Base-by-base conservation (phyloP, 345 rosid genomes). In the Barbarea vulgaris region DNA sequence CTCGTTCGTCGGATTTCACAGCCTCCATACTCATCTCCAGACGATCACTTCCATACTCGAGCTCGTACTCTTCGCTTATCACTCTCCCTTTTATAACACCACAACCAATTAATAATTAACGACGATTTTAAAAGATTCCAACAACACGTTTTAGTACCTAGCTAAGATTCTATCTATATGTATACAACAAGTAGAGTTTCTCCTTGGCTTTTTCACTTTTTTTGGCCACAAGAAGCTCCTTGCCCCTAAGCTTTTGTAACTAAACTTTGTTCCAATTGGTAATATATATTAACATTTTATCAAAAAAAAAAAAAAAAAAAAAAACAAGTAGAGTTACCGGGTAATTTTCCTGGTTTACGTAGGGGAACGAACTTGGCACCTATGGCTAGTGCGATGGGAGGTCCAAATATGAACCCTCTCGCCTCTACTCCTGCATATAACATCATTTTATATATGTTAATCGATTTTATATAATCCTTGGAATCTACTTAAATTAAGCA, bases 361-460 rank as follows among this genome's bases (percentile, higher is more conserved):
- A 94, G 64, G 48, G 97, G 97, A 36, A 91, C 82, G 75, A 94
- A 94, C 85, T 91, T 94, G 21, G 98, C 98, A 48, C 95, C 96
- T 55, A 94, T 88, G 34, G 97, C 98, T 47, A 94, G 79, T 65
- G 98, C 98, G 54, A 94, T 83, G 12, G 98, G 54, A 36, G 97
- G 87, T 28, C 97, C 98, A 77, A 94, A 94, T 84, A 94, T 85
- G 87, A 94, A 94, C 12, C 97, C 97, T 78, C 96, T 87, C 10
- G 98, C 97, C 83, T 91, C 97, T 50, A 88, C 88, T 22, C 59
- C 59, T 66, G 71, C 71, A 51, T 51, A 31, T n/a, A n/a, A n/a
- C 57, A 65, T 48, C 50, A 53, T 3, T 50, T 7, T 33, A 7
- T 51, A 10, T 52, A 10, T 36, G 0, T 67, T 21, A 7, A 30